Conservation (phyloP, 2,329 filamentous ascomycete species). For the Fusarium foetens region DNA sequence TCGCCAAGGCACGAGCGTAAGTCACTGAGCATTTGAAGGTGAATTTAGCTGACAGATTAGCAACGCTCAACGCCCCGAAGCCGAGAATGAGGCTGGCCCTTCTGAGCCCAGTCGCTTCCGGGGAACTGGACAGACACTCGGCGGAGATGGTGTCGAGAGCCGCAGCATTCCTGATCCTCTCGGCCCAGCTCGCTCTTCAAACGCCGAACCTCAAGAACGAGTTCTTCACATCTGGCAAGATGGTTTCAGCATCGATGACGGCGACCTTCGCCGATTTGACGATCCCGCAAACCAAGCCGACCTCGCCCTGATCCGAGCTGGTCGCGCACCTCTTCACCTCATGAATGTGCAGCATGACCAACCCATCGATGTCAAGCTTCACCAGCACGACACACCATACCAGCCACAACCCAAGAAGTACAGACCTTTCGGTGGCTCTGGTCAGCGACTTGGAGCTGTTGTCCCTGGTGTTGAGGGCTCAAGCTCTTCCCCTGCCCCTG, state of each 20-base stretch:
- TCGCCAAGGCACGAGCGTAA: slow-evolving; percentile 72
- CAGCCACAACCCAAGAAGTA: slow-evolving; percentile 78
- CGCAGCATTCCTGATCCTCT: slow-evolving; percentile 72
- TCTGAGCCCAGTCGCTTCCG: slow-evolving; percentile 68
- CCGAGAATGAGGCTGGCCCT: slow-evolving; percentile 60
- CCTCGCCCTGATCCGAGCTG: slow-evolving; percentile 79
- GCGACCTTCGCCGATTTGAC: slow-evolving; percentile 79
- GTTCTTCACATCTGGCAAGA: slow-evolving; percentile 84
- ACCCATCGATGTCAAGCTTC: slow-evolving; percentile 81
- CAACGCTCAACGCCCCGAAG: slow-evolving; percentile 68
- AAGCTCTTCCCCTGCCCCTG: slow-evolving; percentile 26
- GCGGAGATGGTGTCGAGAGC: slow-evolving; percentile 79
- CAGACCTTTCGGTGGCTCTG: slow-evolving; percentile 77
- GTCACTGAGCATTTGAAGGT: slow-evolving; percentile 18
- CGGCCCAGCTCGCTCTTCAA: slow-evolving; percentile 44
- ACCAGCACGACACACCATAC: slow-evolving; percentile 78
- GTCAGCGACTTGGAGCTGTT: slow-evolving; percentile 79
- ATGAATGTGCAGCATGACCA: slow-evolving; percentile 81
- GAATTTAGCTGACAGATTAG: slow-evolving; percentile 51
- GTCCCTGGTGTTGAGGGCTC: slow-evolving; percentile 67
- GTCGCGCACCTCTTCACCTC: slow-evolving; percentile 79
- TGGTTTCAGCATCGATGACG: slow-evolving; percentile 87
- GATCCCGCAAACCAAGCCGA: slow-evolving; percentile 79
- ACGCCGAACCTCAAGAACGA: slow-evolving; percentile 67
- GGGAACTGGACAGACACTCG: slow-evolving; percentile 79